Evolutionary conservation across 176 grass and related monocot species (phyloP).

Genomic region (Ensete ventricosum): DNA sequence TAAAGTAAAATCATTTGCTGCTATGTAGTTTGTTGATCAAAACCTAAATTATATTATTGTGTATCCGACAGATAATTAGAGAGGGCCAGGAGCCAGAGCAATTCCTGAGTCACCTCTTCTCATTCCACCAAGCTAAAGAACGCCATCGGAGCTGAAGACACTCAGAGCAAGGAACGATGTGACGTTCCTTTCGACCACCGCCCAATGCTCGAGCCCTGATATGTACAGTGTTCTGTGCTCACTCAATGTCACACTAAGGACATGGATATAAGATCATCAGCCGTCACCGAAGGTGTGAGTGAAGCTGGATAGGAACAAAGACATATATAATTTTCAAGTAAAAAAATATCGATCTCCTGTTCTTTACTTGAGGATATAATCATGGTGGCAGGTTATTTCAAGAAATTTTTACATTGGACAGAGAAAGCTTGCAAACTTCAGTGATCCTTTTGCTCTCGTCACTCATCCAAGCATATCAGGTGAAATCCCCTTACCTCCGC

Average conservation of each 20-base stretch:
- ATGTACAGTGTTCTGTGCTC: background rate
- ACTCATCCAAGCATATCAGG: no score
- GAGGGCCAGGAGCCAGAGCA: slow-evolving; percentile 45
- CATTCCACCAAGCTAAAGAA: slow-evolving; percentile 26
- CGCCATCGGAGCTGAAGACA: background rate
- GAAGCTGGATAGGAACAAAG: background rate
- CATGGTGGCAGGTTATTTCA: no score
- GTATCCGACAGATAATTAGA: slow-evolving; percentile 36
- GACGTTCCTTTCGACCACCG: background rate
- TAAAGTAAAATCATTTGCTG: no score
- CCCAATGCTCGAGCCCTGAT: background rate
- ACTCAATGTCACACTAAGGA: background rate
- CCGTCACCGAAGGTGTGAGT: slow-evolving; percentile 1
- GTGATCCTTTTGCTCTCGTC: no score
- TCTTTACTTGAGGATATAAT: no score
- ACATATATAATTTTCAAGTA: no score
- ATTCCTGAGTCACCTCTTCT: slow-evolving; percentile 49
- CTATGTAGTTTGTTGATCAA: background rate
- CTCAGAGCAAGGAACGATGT: background rate
- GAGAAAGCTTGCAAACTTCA: no score
- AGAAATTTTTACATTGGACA: no score
- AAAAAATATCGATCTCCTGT: no score
- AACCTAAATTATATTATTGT: slow-evolving; percentile 17
- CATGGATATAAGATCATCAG: background rate
- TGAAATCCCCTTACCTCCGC: no score